Conservation (phyloP, 345 rosid species). For the Schrenkiella parvula region DNA sequence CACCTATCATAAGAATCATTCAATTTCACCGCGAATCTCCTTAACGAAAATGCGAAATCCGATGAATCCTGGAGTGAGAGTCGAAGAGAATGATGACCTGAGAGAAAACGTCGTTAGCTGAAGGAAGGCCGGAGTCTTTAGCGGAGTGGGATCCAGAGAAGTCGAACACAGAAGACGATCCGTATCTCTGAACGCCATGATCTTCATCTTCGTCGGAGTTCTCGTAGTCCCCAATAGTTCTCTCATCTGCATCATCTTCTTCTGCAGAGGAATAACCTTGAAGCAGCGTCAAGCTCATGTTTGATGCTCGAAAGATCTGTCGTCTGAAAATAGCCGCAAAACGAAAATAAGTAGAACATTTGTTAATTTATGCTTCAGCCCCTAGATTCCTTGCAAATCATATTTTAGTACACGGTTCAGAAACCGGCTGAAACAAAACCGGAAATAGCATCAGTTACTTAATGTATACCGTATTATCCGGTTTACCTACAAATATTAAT, state of each 20-base stretch:
- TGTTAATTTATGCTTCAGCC: constrained; percentile 10
- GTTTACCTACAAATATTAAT: constrained; percentile 3
- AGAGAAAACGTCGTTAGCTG: constrained; percentile 81
- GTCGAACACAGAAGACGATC: constrained; percentile 45
- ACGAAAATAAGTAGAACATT: constrained; percentile 4
- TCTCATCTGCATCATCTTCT: constrained; percentile 54
- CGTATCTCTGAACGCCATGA: constrained; percentile 25
- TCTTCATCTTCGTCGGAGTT: constrained; percentile 43
- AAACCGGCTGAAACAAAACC: not conserved
- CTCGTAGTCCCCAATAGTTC: constrained; percentile 23
- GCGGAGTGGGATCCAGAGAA: constrained; percentile 35
- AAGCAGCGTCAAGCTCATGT: constrained; percentile 78
- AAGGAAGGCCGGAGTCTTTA: constrained; percentile 60
- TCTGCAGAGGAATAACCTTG: constrained; percentile 87
- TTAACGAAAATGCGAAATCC: not conserved
- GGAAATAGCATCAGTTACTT: not conserved
- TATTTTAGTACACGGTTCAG: not conserved
- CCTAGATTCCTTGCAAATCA: not conserved
- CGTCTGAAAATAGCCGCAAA: not conserved
- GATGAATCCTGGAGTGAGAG: not conserved
- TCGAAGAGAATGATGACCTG: constrained; percentile 39
- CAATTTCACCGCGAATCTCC: not conserved
- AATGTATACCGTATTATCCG: not conserved
- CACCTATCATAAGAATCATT: not conserved
- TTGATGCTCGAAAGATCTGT: constrained; percentile 11